Evolutionary conservation across 495 filamentous ascomycete species (phyloP).

Genomic region (Halenospora varia): DNA sequence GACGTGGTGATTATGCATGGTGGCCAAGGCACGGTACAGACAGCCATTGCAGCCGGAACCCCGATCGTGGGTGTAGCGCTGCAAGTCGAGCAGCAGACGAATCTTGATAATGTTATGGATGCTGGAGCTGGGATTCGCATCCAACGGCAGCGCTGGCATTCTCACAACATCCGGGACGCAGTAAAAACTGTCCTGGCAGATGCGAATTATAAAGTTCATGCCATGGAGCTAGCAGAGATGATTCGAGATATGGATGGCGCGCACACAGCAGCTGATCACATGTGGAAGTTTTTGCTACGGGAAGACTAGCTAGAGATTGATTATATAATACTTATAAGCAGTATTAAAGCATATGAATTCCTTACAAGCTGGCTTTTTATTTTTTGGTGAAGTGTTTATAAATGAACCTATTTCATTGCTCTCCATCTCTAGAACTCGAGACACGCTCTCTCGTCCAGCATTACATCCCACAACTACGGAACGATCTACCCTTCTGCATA

Average conservation of each 20-base stretch:
- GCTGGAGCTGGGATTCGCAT: conserved; percentile 26
- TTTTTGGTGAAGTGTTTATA: no score
- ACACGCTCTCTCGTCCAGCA: no score
- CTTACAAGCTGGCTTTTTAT: no score
- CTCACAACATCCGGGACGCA: conserved; percentile 15
- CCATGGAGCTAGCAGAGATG: neutral
- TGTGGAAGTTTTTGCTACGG: conserved; percentile 1
- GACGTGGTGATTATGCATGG: conserved; percentile 25
- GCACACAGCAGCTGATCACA: neutral
- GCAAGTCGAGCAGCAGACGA: conserved; percentile 28
- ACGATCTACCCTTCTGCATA: no score
- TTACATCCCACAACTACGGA: no score
- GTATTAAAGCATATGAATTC: neutral
- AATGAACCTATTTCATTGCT: no score
- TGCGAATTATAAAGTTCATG: conserved; percentile 10
- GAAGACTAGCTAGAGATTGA: neutral
- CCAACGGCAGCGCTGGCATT: conserved; percentile 20
- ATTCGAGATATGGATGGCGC: neutral
- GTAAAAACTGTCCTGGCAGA: conserved; percentile 22
- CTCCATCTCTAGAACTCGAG: no score
- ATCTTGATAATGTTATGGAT: conserved; percentile 27
- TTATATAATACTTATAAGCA: neutral
- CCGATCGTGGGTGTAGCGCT: conserved; percentile 27
- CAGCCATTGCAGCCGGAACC: conserved; percentile 22
- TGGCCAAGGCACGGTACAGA: conserved; percentile 27